Percentiles rank a stretch among this genome's conserved stretches.
phyloP scores from a whole-genome alignment of 371 early-diverging fungal species.

The Mortierella sp. region DNA sequence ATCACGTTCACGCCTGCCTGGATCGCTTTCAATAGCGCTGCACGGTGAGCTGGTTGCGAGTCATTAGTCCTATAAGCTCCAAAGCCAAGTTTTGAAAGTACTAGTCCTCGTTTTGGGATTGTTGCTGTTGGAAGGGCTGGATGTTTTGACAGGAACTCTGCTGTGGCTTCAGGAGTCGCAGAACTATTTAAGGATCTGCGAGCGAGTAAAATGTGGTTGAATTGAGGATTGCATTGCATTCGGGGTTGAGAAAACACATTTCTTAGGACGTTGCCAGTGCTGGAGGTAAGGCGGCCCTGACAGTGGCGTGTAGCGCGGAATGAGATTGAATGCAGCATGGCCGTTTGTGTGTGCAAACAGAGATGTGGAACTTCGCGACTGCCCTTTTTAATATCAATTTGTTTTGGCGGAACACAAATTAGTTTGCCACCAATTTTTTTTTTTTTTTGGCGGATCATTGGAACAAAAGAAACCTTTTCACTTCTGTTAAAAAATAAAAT shows the following conservation, averaged over 20 bases:
- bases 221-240: background rate
- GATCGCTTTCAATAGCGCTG: slow-evolving; percentile 71
- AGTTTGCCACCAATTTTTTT: slow-evolving; percentile 7
- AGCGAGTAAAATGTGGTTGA: background rate
- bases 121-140: slow-evolving; percentile 36
- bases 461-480: no score
- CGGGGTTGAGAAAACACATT: background rate
- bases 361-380: background rate
- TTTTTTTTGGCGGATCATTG: no score
- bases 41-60: slow-evolving; percentile 53
- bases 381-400: background rate
- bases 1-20: slow-evolving; percentile 77
- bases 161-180: slow-evolving; percentile 47
- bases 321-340: background rate
- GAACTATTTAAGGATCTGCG: slow-evolving; percentile 2
- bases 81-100: slow-evolving; percentile 73
- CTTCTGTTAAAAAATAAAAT: background rate
- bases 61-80: slow-evolving; percentile 68
- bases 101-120: slow-evolving; percentile 59
- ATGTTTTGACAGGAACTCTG: slow-evolving; percentile 36
- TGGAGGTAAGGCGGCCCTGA: background rate
- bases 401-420: background rate
- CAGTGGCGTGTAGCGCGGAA: slow-evolving; percentile 5
- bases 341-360: background rate
- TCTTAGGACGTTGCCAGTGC: background rate